A percentile compares a stretch with the other conserved stretches of the same genome.
Conservation (phyloP, 768 basidiomycete genomes). For the Tricholoma sp. region DNA sequence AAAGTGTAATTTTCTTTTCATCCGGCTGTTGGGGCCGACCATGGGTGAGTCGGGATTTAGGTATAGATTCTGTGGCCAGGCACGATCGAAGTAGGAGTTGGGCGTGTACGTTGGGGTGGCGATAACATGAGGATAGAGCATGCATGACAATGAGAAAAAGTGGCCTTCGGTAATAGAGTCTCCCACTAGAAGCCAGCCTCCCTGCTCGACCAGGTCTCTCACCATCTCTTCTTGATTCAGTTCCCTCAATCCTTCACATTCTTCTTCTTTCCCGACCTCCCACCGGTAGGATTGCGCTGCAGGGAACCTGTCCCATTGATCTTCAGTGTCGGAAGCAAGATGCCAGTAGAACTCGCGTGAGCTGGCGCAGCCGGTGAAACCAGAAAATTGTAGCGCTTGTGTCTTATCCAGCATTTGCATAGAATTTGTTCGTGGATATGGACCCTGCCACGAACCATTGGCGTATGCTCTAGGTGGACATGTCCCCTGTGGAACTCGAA, state of each 20-base stretch:
- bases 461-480: constrained; percentile 31
- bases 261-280: constrained; percentile 35
- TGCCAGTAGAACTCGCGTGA: constrained; percentile 63
- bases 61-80: constrained; percentile 61
- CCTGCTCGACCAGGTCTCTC: constrained; percentile 56
- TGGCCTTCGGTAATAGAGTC: constrained; percentile 71
- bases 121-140: constrained; percentile 60
- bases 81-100: constrained; percentile 53
- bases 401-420: constrained; percentile 30
- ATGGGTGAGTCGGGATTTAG: constrained; percentile 54
- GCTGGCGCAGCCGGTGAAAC: constrained; percentile 58
- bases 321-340: constrained; percentile 45
- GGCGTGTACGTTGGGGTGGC: constrained; percentile 59
- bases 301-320: constrained; percentile 50
- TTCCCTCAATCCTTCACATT: constrained; percentile 36
- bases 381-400: constrained; percentile 48
- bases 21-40: constrained; percentile 25
- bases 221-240: constrained; percentile 42
- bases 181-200: constrained; percentile 66
- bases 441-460: constrained; percentile 33
- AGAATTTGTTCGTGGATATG: constrained; percentile 26
- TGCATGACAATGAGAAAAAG: constrained; percentile 68
- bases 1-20: constrained; percentile 20
- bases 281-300: constrained; percentile 47
- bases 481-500: constrained; percentile 4